These are phyloP conservation scores for Alternaria ventricosa DNA, from an alignment of 2,329 filamentous ascomycete genomes.

Conservation along the genomic window DNA sequence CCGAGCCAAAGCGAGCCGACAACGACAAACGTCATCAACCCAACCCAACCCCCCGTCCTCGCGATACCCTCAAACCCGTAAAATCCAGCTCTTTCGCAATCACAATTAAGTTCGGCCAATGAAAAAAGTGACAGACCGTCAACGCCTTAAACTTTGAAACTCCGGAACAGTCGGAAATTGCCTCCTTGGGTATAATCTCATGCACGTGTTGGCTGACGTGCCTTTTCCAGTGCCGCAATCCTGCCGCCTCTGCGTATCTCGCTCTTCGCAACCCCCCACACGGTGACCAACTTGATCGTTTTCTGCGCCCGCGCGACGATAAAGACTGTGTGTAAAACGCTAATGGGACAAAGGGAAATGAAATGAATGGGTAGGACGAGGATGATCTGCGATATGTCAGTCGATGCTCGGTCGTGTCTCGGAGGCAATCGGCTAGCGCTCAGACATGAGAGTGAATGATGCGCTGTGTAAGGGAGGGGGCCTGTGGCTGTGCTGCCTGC, in stretches of 20 bases:
- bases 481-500: constrained; percentile 1
- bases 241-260: constrained; percentile 2
- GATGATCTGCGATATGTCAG: constrained; percentile 17
- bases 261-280: background rate
- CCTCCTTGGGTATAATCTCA: constrained; percentile 17
- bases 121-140: constrained; percentile 9
- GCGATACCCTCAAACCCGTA: constrained; percentile 16
- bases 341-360: constrained; percentile 11
- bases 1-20: background rate
- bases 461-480: constrained; percentile 1
- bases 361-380: constrained; percentile 9
- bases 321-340: constrained; percentile 5
- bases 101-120: constrained; percentile 14
- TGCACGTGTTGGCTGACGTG: constrained; percentile 17
- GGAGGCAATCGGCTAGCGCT: constrained; percentile 2
- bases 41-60: constrained; percentile 16
- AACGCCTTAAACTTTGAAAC: constrained; percentile 11
- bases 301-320: constrained; percentile 25
- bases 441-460: constrained; percentile 3
- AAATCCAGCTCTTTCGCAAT: constrained; percentile 13
- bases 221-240: constrained; percentile 1
- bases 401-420: constrained; percentile 1
- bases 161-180: constrained; percentile 25
- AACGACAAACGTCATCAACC: background rate
- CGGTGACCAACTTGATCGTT: constrained; percentile 6